phyloP scores from a whole-genome alignment of 202 grass and related monocot species.

The Cymbopogon flexuosus region DNA sequence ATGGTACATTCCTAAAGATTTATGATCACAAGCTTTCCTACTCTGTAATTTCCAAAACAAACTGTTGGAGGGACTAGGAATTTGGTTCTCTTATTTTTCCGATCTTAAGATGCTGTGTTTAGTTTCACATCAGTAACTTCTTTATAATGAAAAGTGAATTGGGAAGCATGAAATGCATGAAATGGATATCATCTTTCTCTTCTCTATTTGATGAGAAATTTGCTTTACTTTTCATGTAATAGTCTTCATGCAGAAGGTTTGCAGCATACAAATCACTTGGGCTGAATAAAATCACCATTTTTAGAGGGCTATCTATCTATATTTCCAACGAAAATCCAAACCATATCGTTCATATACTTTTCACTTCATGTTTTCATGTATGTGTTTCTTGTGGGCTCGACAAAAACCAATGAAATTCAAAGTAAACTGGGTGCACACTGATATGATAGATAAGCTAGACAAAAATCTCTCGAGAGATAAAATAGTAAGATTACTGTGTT shows the following conservation, averaged over 20 bases:
- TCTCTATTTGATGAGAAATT: not conserved
- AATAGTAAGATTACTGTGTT: not conserved
- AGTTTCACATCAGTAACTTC: not conserved
- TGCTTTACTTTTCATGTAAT: not conserved
- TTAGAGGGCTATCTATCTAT: not conserved
- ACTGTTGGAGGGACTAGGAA: not conserved
- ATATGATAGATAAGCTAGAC: not conserved
- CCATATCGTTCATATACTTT: not conserved
- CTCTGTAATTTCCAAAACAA: not conserved
- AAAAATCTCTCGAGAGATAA: not conserved
- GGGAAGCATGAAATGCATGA: not conserved
- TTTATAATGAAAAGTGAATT: constrained; percentile 19
- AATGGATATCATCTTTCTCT: not conserved
- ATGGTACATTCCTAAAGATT: constrained; percentile 39
- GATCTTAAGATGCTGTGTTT: not conserved
- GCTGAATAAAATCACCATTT: not conserved
- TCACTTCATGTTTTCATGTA: not conserved
- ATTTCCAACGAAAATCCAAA: not conserved
- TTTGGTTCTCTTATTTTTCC: constrained; percentile 23
- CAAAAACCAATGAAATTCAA: constrained; percentile 4
- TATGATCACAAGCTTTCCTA: not conserved
- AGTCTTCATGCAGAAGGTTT: not conserved
- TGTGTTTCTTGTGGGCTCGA: not conserved
- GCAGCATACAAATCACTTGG: not conserved
- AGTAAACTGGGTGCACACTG: not conserved